Base-by-base conservation (phyloP, 441 rosid species). In the Kokia cookei region DNA sequence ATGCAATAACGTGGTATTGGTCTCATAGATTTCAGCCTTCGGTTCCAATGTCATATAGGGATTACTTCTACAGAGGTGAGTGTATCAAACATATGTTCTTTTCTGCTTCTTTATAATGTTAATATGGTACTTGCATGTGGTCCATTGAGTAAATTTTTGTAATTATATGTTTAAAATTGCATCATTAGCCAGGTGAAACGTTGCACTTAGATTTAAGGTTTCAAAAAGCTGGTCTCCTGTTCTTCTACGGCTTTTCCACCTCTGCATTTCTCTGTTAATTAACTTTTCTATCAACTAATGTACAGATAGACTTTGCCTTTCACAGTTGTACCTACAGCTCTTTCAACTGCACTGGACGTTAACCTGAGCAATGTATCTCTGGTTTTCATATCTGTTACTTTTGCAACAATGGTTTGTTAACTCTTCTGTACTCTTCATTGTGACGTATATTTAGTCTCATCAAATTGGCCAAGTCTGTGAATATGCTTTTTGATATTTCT, bases 241-340 rank as follows among this genome's bases (percentile, higher is more conserved):
- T 60, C 72, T 69, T 72, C 50, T 54, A 51, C 11, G 45, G 45
- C 45, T 42, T 42, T 9, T 42, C 45, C 11, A 42, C 45, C 45
- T 37, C 26, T 77, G 77, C 59, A 72, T 63, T 12, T 76, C 53
- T 48, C 1, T 15, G 10, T 59, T 59, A 13, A 84, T 89, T 90
- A 79, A 86, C 84, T 82, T 81, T 75, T 83, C 76, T 59, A 79
- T 87, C 86, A 80, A 86, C 98, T 92, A 85, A 93, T 92, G 87
- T 74, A 89, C 89, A 89, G 88, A 86, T 88, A 87, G 91, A 89
- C 82, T 91, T 91, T 89, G 80, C 91, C 83, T 91, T 87, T 86
- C 84, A 87, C 98, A 96, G 99, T 96, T 90, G 96, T 93, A 85
- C 97, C 99, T 17, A 91, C 96, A n/a, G 98, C 97, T 72, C 88